Evolutionary conservation across 2,329 filamentous ascomycete genomes (phyloP), one percentile per base, ranked within the genome.

Genomic region (Stachybotrys elegans): DNA sequence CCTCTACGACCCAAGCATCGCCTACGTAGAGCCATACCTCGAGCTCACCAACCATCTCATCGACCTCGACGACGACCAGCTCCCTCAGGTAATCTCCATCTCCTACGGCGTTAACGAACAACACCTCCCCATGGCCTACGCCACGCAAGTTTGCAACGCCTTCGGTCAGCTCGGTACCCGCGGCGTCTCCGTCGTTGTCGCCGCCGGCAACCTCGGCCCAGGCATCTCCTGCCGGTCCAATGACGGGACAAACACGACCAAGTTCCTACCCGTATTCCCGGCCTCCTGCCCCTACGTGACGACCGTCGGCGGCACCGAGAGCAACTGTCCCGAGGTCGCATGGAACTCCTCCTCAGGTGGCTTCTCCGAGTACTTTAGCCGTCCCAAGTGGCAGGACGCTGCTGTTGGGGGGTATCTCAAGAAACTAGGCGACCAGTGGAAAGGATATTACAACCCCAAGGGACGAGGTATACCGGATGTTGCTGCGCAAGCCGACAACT

Each of bases 31-130:
- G 64, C 82, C 83, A 0, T 88, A 82, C 58, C 68, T 88, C 4
- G 75, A 75, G 14, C 81, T 83, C 59, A 71, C 83, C 6, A 71
- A 75, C 45, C 77, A 82, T 57, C 68, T 88, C 9, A 65, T 85
- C 4, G 58, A 66, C 17, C 70, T 83, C 17, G 60, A 69, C 2
- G 72, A 79, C 47, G 58, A 68, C 4, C 59, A 76, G 16, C 67
- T 88, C 0, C 84, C 85, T 0, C 72, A 77, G 4, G 77, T 86
- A 16, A 70, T 88, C 34, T 76, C 74, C 32, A 84, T 81, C n/a
- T 87, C 83, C 0, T 88, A 88, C 56, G 83, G 81, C 21, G 82
- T 86, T 51, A 72, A 82, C 38, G 84, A 88, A 56, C 81, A 83
- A 57, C 75, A 72, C 4, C 68, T 87, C 0, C 81, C 82, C 0